phyloP scores from a whole-genome alignment of 495 filamentous ascomycete species.

The Penicillium ochrochloron region DNA sequence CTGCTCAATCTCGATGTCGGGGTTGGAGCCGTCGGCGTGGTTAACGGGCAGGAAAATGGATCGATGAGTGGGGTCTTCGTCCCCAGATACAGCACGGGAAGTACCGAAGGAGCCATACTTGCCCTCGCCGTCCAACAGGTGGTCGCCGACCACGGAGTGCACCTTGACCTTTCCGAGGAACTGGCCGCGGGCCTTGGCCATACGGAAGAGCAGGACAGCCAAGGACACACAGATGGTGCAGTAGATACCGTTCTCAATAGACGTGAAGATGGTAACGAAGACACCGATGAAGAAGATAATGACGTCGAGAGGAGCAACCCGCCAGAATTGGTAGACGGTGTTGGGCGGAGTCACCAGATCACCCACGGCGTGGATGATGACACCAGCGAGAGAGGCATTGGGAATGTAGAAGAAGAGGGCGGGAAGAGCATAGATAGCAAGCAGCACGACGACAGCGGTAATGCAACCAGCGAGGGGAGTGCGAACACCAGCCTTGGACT shows the following conservation, averaged over 20 bases:
- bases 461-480: constrained; percentile 92
- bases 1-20: constrained; percentile 73
- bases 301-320: constrained; percentile 86
- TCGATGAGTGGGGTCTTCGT: constrained; percentile 47
- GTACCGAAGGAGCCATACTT: constrained; percentile 59
- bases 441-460: constrained; percentile 83
- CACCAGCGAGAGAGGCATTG: constrained; percentile 79
- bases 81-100: constrained; percentile 36
- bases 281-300: constrained; percentile 95
- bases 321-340: constrained; percentile 95
- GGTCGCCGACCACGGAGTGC: constrained; percentile 86
- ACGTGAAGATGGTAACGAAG: constrained; percentile 83
- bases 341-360: constrained; percentile 95
- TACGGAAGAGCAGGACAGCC: constrained; percentile 82
- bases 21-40: constrained; percentile 89
- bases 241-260: constrained; percentile 93
- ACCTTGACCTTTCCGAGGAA: constrained; percentile 90
- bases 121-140: constrained; percentile 65
- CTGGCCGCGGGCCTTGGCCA: constrained; percentile 81
- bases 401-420: constrained; percentile 97
- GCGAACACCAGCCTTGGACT: constrained; percentile 94
- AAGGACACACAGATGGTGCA: constrained; percentile 75
- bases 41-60: constrained; percentile 91
- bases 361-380: constrained; percentile 97
- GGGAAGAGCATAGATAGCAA: constrained; percentile 93